Evolutionary conservation across 2,329 filamentous ascomycete species (phyloP), one percentile per base, ranked within the genome.

Genomic region (Clonostachys sp.): DNA sequence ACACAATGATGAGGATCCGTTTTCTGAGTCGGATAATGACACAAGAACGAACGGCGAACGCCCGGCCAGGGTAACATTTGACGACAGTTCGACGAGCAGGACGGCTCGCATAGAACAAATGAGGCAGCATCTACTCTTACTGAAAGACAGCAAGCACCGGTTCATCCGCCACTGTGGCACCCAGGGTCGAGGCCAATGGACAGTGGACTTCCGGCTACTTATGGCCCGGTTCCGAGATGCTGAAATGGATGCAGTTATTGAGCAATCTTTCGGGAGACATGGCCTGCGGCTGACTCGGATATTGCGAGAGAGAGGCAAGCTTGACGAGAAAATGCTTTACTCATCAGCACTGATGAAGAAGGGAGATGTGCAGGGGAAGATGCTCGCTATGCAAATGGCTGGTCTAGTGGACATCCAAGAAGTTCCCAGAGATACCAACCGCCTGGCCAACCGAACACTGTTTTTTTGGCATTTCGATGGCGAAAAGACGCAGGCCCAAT

Each of bases 341-440:
- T 84, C 84, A 44, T 77, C 91, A 48, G 88, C 87, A 46, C 80
- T 99, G 51, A 86, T 96, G 73, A 86, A 87, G 48, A 89, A 92
- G 57, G 84, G 86, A 49, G 89, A 96, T 46, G 82, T 97, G 20
- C 89, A 94, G 42, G 83, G 86, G 49, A 87, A 91, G 52, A 85
- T 97, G 66, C 85, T 89, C 13, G 83, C 85, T 51, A 88, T 99
- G 78, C 89, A 95, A 56, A 84, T 90, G 63, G 83, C 84, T 16
- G 92, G 94, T 3, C 85, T 94, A 51, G 83, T 96, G 12, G 90
- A 97, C 55, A 82, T 95, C 6, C 94, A 99, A 64, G 94, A 99
- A 70, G 86, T 99, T 1, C 94, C 94, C 1, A 88, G 89, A 54
- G 92, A 97, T 59, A 86, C 86, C 54, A 86, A 84, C 51, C 85